Evolutionary conservation across 129 eudicot genomes (phyloP).

Genomic region (Flaveria trinervia): DNA sequence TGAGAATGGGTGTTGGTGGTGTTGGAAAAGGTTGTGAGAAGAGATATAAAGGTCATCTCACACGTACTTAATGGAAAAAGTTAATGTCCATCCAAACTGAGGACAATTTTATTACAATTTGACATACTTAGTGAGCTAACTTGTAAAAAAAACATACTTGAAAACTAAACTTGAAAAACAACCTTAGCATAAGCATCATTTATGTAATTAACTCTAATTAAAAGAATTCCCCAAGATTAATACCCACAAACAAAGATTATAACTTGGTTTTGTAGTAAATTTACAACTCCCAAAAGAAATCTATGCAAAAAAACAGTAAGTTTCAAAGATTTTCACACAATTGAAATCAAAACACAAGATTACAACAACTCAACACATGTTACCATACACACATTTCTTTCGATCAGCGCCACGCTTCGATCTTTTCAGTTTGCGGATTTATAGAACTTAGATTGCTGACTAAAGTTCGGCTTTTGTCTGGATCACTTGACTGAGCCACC

Average conservation of each 20-base stretch:
- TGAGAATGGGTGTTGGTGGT: too few relatives aligned
- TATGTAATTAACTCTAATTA: not conserved
- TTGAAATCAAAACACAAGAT: slow-evolving; percentile 9
- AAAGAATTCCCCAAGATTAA: slow-evolving; percentile 10
- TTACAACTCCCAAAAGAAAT: slow-evolving; percentile 19
- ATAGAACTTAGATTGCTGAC: slow-evolving; percentile 52
- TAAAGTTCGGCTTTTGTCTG: slow-evolving; percentile 22
- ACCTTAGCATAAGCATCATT: too few relatives aligned
- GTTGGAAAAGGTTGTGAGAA: too few relatives aligned
- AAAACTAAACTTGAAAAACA: too few relatives aligned
- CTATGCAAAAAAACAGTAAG: slow-evolving; percentile 21
- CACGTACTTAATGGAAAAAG: too few relatives aligned
- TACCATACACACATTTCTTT: slow-evolving; percentile 16
- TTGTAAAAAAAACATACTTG: too few relatives aligned
- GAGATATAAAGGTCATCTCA: too few relatives aligned
- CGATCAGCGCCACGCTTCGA: slow-evolving; percentile 65
- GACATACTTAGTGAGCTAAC: too few relatives aligned
- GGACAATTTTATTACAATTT: too few relatives aligned
- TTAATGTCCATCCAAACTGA: too few relatives aligned
- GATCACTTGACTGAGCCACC: slow-evolving; percentile 27
- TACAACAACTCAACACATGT: slow-evolving; percentile 6
- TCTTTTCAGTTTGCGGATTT: slow-evolving; percentile 52
- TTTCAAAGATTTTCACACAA: slow-evolving; percentile 20
- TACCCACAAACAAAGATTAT: slow-evolving; percentile 17
- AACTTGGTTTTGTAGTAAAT: slow-evolving; percentile 20